phyloP scores from a whole-genome alignment of 345 rosid species.

The Camelina sativa region DNA sequence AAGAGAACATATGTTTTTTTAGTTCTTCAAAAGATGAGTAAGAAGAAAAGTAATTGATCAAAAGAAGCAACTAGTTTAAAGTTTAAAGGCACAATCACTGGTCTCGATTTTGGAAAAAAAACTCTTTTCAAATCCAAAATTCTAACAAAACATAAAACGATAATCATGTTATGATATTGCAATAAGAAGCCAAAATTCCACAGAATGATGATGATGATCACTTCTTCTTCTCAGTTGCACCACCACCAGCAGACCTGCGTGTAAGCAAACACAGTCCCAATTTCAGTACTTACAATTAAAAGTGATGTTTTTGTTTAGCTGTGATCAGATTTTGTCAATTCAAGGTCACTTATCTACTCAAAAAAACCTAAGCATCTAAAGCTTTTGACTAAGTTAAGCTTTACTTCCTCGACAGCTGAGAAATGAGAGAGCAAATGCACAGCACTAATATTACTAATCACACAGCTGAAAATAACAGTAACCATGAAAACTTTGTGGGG shows the following conservation, averaged over 20 bases:
- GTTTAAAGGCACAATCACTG: constrained; percentile 11
- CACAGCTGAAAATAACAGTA: neutral
- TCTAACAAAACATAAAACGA: constrained; percentile 2
- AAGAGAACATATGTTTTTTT: neutral
- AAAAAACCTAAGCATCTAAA: neutral
- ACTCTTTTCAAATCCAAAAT: constrained; percentile 21
- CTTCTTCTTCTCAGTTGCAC: constrained; percentile 44
- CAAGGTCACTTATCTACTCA: neutral
- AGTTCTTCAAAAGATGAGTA: neutral
- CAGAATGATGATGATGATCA: constrained; percentile 23
- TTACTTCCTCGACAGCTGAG: neutral
- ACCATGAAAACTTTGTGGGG: neutral
- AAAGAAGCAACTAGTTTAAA: neutral
- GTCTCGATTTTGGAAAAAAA: constrained; percentile 8
- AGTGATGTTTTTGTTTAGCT: neutral
- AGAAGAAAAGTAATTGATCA: neutral
- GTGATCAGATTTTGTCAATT: neutral
- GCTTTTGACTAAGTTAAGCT: neutral
- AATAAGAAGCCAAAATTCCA: neutral
- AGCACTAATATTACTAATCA: too few species aligned
- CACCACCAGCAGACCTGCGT: constrained; percentile 49
- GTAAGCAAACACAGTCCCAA: neutral
- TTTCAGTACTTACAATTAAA: neutral
- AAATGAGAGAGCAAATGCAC: too few species aligned
- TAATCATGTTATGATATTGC: neutral